phyloP scores from a whole-genome alignment of 1,139 yeast species.

The Wickerhamomyces sp. region DNA sequence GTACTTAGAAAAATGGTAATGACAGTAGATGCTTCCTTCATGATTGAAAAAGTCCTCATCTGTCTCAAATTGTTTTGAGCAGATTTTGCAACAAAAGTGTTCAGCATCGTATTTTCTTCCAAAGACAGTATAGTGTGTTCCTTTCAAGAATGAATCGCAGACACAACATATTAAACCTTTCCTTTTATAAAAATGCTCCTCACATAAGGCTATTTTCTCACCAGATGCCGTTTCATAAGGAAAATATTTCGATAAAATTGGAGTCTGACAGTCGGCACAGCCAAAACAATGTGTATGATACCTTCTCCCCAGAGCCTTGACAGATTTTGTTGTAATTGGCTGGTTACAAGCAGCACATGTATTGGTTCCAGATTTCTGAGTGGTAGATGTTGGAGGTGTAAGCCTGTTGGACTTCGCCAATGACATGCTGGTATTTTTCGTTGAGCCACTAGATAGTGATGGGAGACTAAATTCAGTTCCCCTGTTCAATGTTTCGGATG shows the following conservation, averaged over 20 bases:
- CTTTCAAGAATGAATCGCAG: constrained; percentile 82
- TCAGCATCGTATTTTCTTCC: constrained; percentile 92
- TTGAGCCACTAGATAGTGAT: not conserved
- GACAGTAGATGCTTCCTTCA: constrained; percentile 78
- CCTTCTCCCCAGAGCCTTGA: constrained; percentile 74
- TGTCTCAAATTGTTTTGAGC: constrained; percentile 82
- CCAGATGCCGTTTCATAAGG: constrained; percentile 40
- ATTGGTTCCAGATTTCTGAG: constrained; percentile 23
- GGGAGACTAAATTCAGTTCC: not conserved
- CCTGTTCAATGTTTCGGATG: not conserved
- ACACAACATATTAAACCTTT: constrained; percentile 77
- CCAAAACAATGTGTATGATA: constrained; percentile 86
- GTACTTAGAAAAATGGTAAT: constrained; percentile 79
- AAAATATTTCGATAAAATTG: constrained; percentile 51
- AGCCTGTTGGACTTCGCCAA: not conserved
- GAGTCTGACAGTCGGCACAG: constrained; percentile 75
- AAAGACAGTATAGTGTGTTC: constrained; percentile 90
- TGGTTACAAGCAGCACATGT: constrained; percentile 59
- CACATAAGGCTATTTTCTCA: constrained; percentile 74
- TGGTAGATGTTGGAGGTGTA: constrained; percentile 7
- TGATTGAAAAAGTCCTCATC: constrained; percentile 94
- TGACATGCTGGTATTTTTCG: not conserved
- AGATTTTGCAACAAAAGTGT: constrained; percentile 88
- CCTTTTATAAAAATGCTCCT: constrained; percentile 84
- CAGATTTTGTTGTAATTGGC: constrained; percentile 75